These are phyloP conservation scores for Hypoxylon crocopeplum DNA, from an alignment of 495 filamentous ascomycete genomes.

Conservation along the genomic window DNA sequence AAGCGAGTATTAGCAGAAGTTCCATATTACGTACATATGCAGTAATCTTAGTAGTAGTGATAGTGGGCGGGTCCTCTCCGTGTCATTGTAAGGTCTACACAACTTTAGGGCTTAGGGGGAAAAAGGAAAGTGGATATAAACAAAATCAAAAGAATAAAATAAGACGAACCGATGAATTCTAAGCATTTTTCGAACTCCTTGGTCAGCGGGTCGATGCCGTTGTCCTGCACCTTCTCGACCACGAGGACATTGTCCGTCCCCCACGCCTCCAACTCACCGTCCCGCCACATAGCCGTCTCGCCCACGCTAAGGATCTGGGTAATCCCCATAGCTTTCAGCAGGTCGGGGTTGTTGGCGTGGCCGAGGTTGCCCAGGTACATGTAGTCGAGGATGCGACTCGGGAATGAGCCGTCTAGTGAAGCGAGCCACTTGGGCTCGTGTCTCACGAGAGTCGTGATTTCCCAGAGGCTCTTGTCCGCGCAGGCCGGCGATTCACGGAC, in stretches of 20 bases:
- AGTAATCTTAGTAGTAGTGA: too few relatives aligned
- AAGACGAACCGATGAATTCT: constrained; percentile 85
- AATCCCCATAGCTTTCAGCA: constrained; percentile 82
- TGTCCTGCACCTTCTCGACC: constrained; percentile 89
- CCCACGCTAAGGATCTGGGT: constrained; percentile 91
- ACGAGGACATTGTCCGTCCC: constrained; percentile 76
- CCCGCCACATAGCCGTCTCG: constrained; percentile 81
- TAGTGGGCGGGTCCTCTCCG: constrained; percentile 20
- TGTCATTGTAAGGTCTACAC: too few relatives aligned
- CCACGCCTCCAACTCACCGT: constrained; percentile 70
- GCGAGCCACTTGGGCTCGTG: constrained; percentile 79
- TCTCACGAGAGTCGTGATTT: constrained; percentile 52
- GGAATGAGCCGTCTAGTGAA: constrained; percentile 87
- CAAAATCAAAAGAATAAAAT: neutral
- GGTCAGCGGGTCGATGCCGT: constrained; percentile 91
- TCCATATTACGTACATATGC: too few relatives aligned
- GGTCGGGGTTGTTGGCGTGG: constrained; percentile 90
- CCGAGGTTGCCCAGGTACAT: constrained; percentile 94
- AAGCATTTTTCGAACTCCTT: constrained; percentile 87
- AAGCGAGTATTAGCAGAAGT: neutral
- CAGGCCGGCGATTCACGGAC: constrained; percentile 57
- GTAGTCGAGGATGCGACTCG: constrained; percentile 87
- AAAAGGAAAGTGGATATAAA: neutral
- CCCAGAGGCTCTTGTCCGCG: constrained; percentile 44
- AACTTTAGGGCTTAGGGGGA: neutral